Conservation (phyloP, 352 stramenopile genomes). For the Phytophthora melonis region DNA sequence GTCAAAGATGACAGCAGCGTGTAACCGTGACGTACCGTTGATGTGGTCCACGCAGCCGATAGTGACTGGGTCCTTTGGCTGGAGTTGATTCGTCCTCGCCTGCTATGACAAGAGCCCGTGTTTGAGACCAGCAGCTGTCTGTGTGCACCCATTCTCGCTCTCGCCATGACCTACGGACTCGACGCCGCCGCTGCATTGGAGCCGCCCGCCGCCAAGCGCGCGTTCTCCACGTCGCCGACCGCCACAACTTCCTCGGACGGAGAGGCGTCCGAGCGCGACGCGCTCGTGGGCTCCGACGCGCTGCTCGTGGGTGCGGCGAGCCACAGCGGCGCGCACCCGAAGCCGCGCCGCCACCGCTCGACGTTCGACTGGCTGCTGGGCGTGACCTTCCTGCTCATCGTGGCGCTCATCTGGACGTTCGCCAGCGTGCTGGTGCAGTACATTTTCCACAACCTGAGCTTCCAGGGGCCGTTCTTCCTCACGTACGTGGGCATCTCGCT, state of each 20-base stretch:
- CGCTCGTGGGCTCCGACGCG: constrained; percentile 28
- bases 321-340: constrained; percentile 21
- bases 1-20: not conserved
- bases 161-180: constrained; percentile 28
- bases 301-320: constrained; percentile 30
- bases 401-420: constrained; percentile 87
- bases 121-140: not conserved
- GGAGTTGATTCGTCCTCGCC: constrained; percentile 17
- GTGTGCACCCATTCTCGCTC: constrained; percentile 13
- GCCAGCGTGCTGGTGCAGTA: constrained; percentile 90
- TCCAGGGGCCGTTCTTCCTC: constrained; percentile 90
- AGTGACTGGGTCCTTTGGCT: not conserved
- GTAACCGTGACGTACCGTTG: not conserved
- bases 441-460: constrained; percentile 89
- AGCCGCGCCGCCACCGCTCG: constrained; percentile 21
- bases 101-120: constrained; percentile 2
- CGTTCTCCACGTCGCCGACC: constrained; percentile 33
- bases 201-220: constrained; percentile 13
- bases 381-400: constrained; percentile 75
- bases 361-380: constrained; percentile 77
- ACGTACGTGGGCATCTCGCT: constrained; percentile 90
- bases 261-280: constrained; percentile 36
- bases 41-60: not conserved
- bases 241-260: constrained; percentile 29
- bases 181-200: constrained; percentile 5